phyloP scores from a whole-genome alignment of 176 grass and related monocot genomes.

The Poa annua region DNA sequence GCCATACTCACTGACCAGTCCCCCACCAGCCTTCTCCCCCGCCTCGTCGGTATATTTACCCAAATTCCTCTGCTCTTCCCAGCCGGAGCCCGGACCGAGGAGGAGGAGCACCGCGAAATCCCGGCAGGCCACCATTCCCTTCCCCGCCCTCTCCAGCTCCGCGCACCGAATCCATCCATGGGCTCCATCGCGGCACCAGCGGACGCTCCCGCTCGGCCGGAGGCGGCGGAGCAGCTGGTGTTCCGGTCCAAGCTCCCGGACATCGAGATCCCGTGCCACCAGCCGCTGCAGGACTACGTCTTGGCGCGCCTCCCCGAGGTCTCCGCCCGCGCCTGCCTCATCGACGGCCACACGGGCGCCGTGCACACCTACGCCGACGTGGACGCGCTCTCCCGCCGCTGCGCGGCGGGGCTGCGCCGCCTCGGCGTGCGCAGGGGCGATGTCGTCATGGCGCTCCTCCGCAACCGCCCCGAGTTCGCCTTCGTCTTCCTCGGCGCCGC shows the following conservation, averaged over 20 bases:
- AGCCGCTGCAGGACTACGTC: slow-evolving; percentile 86
- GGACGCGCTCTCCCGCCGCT: slow-evolving; percentile 39
- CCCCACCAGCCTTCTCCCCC: slow-evolving; percentile 38
- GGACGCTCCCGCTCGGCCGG: neutral
- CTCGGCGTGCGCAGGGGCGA: slow-evolving; percentile 60
- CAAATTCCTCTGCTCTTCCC: neutral
- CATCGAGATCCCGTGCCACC: slow-evolving; percentile 77
- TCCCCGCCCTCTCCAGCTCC: neutral
- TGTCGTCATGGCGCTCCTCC: slow-evolving; percentile 78
- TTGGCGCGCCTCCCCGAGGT: slow-evolving; percentile 51
- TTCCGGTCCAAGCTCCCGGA: slow-evolving; percentile 91
- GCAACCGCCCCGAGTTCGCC: slow-evolving; percentile 85
- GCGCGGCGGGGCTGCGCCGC: slow-evolving; percentile 56
- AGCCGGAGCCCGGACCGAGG: neutral
- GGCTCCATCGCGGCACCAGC: slow-evolving; percentile 58
- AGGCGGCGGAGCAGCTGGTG: slow-evolving; percentile 17
- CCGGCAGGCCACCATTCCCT: slow-evolving; percentile 43
- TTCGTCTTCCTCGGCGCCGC: slow-evolving; percentile 82
- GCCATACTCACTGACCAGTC: slow-evolving; percentile 7
- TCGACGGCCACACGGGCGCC: slow-evolving; percentile 62
- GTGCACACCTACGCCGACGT: slow-evolving; percentile 74
- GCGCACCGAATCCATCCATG: slow-evolving; percentile 36
- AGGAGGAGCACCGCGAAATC: neutral
- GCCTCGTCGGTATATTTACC: slow-evolving; percentile 48
- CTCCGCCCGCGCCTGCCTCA: slow-evolving; percentile 62